Conservation (phyloP, 768 basidiomycete genomes). For the Austroboletus festivus region DNA sequence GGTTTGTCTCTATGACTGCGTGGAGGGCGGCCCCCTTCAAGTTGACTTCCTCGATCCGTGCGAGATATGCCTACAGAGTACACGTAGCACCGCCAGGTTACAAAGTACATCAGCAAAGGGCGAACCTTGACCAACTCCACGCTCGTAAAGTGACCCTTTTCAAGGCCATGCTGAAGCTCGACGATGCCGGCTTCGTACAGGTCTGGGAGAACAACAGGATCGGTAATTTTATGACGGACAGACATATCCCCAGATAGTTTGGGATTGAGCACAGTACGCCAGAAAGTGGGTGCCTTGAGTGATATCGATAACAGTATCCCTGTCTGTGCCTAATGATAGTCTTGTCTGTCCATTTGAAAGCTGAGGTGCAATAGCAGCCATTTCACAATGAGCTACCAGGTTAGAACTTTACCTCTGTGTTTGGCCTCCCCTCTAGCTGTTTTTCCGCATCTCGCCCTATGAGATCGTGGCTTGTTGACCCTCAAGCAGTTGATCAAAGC, state of each 20-base stretch:
- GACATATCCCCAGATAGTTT: constrained; percentile 16
- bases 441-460: too few relatives aligned
- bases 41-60: constrained; percentile 66
- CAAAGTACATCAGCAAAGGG: too few relatives aligned
- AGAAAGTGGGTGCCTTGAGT: constrained; percentile 3
- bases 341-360: too few relatives aligned
- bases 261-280: constrained; percentile 1
- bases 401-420: too few relatives aligned
- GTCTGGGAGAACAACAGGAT: constrained; percentile 42
- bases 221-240: not conserved
- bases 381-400: too few relatives aligned
- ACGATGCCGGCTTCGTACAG: constrained; percentile 59
- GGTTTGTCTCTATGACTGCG: constrained; percentile 61
- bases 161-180: constrained; percentile 54
- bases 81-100: not conserved
- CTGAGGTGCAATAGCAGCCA: too few relatives aligned
- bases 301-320: not conserved
- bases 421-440: too few relatives aligned
- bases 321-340: not conserved
- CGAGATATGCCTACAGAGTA: constrained; percentile 53
- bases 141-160: constrained; percentile 51
- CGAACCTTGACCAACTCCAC: constrained; percentile 60
- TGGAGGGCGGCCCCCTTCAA: constrained; percentile 52
- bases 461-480: too few relatives aligned
- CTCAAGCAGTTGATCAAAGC: too few relatives aligned